Evolutionary conservation across 768 basidiomycete genomes (phyloP).

Genomic region (Mycena leptocephala): DNA sequence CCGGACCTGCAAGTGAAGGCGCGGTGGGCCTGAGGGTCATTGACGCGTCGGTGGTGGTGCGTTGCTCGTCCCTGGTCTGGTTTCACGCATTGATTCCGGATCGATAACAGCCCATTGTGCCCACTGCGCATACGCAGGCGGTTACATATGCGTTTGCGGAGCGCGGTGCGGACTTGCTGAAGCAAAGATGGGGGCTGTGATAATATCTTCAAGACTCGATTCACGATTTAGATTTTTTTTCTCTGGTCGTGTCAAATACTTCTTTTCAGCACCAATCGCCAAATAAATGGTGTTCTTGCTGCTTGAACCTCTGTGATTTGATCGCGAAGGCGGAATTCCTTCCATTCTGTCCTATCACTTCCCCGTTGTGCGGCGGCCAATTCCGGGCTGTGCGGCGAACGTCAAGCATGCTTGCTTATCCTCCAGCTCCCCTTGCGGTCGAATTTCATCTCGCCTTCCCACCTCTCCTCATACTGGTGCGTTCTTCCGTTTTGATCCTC

Average conservation of each 20-base stretch:
- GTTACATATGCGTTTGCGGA: background rate
- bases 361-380: too few species aligned
- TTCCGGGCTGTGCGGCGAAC: too few species aligned
- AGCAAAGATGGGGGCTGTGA: background rate
- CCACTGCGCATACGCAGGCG: background rate
- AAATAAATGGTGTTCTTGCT: background rate
- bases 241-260: constrained; percentile 7
- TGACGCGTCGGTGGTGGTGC: background rate
- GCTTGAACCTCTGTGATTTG: constrained; percentile 5
- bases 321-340: too few species aligned
- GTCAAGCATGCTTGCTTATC: too few species aligned
- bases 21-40: background rate
- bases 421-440: too few species aligned
- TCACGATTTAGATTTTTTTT: constrained; percentile 8
- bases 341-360: too few species aligned
- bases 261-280: constrained; percentile 7
- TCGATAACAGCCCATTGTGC: background rate
- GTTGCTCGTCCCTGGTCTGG: background rate
- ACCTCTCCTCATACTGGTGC: too few species aligned
- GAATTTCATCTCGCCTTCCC: too few species aligned
- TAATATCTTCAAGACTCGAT: constrained; percentile 1
- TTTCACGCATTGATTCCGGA: background rate
- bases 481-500: too few species aligned
- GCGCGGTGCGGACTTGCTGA: background rate
- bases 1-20: background rate